phyloP scores from a whole-genome alignment of 2,329 filamentous ascomycete genomes.

The Amylocarpus encephaloides region DNA sequence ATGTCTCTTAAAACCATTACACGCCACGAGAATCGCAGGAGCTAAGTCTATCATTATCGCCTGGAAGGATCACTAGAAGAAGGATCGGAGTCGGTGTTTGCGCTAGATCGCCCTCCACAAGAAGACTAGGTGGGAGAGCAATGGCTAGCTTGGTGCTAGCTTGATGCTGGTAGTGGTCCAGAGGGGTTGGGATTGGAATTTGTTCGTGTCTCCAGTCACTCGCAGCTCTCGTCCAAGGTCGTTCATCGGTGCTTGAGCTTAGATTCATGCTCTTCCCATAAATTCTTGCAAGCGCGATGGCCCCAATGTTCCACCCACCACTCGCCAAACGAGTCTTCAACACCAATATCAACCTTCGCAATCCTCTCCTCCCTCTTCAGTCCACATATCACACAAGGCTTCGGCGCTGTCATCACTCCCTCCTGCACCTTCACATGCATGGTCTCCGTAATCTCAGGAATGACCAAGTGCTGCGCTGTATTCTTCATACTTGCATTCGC shows the following conservation, averaged over 20 bases:
- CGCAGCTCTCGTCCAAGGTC: too few species aligned
- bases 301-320: constrained; percentile 95
- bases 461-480: constrained; percentile 31
- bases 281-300: constrained; percentile 70
- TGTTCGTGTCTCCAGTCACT: too few species aligned
- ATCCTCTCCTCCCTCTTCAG: constrained; percentile 83
- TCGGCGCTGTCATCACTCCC: constrained; percentile 65
- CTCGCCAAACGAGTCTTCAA: constrained; percentile 90
- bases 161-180: too few species aligned
- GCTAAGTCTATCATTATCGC: too few species aligned
- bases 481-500: constrained; percentile 43
- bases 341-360: constrained; percentile 58
- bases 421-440: constrained; percentile 63
- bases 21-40: too few species aligned
- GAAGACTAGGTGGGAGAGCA: too few species aligned
- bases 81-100: too few species aligned
- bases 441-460: constrained; percentile 67
- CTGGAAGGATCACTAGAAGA: too few species aligned
- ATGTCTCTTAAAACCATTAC: too few species aligned
- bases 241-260: constrained; percentile 59
- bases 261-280: constrained; percentile 74
- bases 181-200: too few species aligned
- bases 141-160: too few species aligned
- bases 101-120: too few species aligned
- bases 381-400: constrained; percentile 79